Base-by-base conservation (phyloP, 345 rosid genomes). In the Hypericum perforatum region DNA sequence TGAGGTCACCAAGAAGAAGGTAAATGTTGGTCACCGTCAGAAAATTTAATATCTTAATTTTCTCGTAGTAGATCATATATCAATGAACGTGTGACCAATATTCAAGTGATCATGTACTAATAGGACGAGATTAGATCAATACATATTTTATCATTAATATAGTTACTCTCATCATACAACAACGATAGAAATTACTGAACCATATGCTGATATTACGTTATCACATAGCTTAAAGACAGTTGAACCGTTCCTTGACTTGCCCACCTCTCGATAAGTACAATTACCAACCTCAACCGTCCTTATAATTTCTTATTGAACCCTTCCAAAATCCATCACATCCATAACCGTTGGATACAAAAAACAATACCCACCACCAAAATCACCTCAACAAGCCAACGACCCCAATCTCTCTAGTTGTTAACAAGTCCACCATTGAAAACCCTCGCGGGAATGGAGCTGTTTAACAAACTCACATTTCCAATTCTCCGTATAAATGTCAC, bases 391-490 rank as follows among this genome's bases (percentile, higher is more conserved):
- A 52, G 6, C 59, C 59, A 70, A 67, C 73, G 62, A 73, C 74
- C 72, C 39, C 32, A 54, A 53, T 48, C 73, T 44, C 43, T 41
- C 50, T 37, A 38, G 56, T 61, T 59, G 45, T 43, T 53, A 68
- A 64, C 74, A 42, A 44, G 54, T 63, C 70, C 75, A 71, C 78
- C 78, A 67, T 60, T 64, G 46, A 66, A 22, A 45, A n/a, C 36
- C 43, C 44, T 65, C 72, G 54, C 70, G 45, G 49, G 78, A 79
- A 22, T 80, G 94, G 82, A 80, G 72, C 86, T 68, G 89, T 78
- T 80, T 73, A 76, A 78, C 94, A 64, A 85, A 80, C 82, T 54
- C 61, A 55, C 41, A 32, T 49, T 16, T 48, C 55, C 29, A 59
- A 56, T 41, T 15, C 6, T 44, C 7, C 11, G 11, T 44, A 44